Evolutionary conservation across 2,329 filamentous ascomycete species (phyloP), one percentile per base, ranked within the genome.

Genomic region (Hirsutella thompsonii): DNA sequence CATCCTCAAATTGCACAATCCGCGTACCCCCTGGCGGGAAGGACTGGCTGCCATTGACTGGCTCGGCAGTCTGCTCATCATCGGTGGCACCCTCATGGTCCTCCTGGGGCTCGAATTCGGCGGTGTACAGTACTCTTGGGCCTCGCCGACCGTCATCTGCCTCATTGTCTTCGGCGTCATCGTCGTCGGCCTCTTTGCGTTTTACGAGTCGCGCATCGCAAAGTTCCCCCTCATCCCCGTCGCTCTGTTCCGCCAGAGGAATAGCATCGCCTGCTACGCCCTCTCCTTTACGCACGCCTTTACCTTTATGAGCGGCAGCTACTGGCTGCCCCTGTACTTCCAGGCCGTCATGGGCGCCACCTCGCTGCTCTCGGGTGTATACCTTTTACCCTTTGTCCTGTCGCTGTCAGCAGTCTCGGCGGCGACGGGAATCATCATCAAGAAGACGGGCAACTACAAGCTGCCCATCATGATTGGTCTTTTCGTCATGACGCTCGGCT

Each of bases 51-150:
- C 80, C 16, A 67, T 79, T 36, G 74, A 79, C 57, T 79, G 74
- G 74, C 46, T 65, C 0, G 72, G 72, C 29, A 72, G 66, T 42
- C 13, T 70, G 4, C 60, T 72, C 23, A 76, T 93, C 55, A 72
- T 89, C 20, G 83, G 82, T 34, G 85, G 81, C 18, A 89, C 84
- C 0, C 67, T 93, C 18, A 90, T 94, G 84, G 69, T 94, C 48
- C 74, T 94, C 4, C 76, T 94, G 34, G 89, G 87, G 1, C 74
- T 94, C 10, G 82, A 93, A 54, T 86, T 90, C 46, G 89, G 88
- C 41, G 88, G 86, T 38, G 74, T 87, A 39, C 69, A 70, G 19
- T 76, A 75, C 47, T 81, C 88, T 1, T 94, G 87, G 87, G 61
- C 63, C 40, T 89, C 83, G 0, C 69, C 82, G 2, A 80, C 75